A percentile compares a stretch with the other conserved stretches of the same genome.
Conservation (phyloP, 2,329 filamentous ascomycete species). For the Grosmannia penicillata region DNA sequence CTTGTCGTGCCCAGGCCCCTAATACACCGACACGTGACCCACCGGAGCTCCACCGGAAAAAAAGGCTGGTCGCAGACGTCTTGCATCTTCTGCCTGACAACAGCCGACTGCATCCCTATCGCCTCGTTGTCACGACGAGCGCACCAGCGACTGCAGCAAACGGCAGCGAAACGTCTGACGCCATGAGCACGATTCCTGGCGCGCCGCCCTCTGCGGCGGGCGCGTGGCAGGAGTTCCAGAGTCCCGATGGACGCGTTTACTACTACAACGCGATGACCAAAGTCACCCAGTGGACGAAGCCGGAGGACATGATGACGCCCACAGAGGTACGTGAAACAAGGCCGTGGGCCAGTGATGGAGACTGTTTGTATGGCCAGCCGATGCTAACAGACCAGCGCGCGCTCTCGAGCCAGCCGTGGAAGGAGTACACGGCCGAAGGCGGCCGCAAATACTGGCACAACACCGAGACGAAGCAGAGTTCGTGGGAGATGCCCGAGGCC, state of each 20-base stretch:
- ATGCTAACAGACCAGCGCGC: constrained; percentile 44
- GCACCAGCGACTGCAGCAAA: too few species aligned
- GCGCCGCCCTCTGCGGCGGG: constrained; percentile 23
- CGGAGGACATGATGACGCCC: constrained; percentile 71
- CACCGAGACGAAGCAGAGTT: constrained; percentile 77
- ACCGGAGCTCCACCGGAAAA: too few species aligned
- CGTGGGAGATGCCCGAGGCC: constrained; percentile 82
- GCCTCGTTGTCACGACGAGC: too few species aligned
- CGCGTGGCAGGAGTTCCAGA: constrained; percentile 69
- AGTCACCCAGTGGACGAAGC: constrained; percentile 87
- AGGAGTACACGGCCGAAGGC: constrained; percentile 75
- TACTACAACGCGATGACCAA: constrained; percentile 84
- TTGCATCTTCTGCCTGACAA: too few species aligned
- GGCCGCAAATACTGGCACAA: constrained; percentile 95
- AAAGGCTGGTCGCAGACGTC: too few species aligned
- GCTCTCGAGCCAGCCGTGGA: constrained; percentile 74
- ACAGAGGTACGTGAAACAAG: constrained; percentile 60
- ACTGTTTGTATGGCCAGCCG: background rate
- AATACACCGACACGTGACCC: too few species aligned
- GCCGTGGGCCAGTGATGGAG: too few species aligned
- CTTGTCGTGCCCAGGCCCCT: too few species aligned
- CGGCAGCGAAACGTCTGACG: too few species aligned
- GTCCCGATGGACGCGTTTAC: constrained; percentile 70
- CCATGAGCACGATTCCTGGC: constrained; percentile 45
- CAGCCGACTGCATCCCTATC: too few species aligned